Conservation (phyloP, 257 asterid species). For the Linaria vulgaris region DNA sequence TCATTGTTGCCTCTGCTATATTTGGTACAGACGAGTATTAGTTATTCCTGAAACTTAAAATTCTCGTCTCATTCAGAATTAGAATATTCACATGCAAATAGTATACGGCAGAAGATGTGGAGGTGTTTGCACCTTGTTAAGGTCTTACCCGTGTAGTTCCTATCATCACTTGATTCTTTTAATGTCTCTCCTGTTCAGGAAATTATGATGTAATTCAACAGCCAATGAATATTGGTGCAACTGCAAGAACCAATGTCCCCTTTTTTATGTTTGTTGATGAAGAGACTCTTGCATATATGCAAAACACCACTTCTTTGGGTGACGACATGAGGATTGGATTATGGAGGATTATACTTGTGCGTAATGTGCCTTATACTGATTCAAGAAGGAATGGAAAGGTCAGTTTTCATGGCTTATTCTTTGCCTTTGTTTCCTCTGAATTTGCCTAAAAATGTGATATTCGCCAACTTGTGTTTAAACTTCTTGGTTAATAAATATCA, state of each 20-base stretch:
- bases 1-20: slow-evolving; percentile 96
- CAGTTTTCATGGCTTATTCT: slow-evolving; percentile 26
- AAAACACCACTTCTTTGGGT: slow-evolving; percentile 58
- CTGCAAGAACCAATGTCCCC: slow-evolving; percentile 54
- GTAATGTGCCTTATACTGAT: slow-evolving; percentile 78
- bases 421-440: slow-evolving; percentile 13
- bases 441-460: slow-evolving; percentile 1
- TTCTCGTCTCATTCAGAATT: slow-evolving; percentile 25
- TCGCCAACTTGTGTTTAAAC: slow-evolving; percentile 11
- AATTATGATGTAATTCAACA: slow-evolving; percentile 86
- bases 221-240: slow-evolving; percentile 67
- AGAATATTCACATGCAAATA: slow-evolving; percentile 10
- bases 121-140: slow-evolving; percentile 22
- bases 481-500: slow-evolving; percentile 11
- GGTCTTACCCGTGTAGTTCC: slow-evolving; percentile 3
- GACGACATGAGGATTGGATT: slow-evolving; percentile 64
- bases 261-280: slow-evolving; percentile 94
- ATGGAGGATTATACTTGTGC: slow-evolving; percentile 90
- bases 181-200: slow-evolving; percentile 48
- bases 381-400: slow-evolving; percentile 97
- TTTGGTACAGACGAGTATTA: slow-evolving; percentile 61
- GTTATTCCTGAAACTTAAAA: slow-evolving; percentile 24
- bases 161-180: slow-evolving; percentile 13
- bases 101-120: slow-evolving; percentile 20
- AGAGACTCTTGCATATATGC: slow-evolving; percentile 79